A percentile compares a stretch with the other conserved stretches of the same genome.
Evolutionary conservation across 83 land plant genomes (phyloP).

Genomic region (Thuja plicata): DNA sequence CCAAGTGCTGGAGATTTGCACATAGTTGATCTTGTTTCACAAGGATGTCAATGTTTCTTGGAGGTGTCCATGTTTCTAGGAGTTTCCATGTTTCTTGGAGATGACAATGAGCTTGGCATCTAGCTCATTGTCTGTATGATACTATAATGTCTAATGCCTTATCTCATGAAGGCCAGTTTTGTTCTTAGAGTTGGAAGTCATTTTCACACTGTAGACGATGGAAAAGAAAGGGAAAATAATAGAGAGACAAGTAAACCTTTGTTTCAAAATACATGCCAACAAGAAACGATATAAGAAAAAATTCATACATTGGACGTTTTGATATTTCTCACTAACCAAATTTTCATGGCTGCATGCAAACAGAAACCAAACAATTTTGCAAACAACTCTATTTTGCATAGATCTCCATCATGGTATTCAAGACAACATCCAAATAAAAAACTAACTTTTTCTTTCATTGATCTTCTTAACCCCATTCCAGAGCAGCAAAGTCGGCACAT

Average conservation of each 20-base stretch:
- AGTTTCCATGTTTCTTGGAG: not conserved
- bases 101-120: not conserved
- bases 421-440: not conserved
- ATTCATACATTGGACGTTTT: too few relatives aligned
- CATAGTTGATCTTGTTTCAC: not conserved
- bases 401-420: not conserved
- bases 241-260: not conserved
- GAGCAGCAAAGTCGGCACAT: too few relatives aligned
- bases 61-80: not conserved
- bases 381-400: not conserved
- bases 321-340: not conserved
- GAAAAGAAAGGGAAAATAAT: too few relatives aligned
- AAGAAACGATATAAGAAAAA: not conserved
- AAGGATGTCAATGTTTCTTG: too few relatives aligned
- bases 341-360: not conserved
- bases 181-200: not conserved
- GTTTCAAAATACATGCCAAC: not conserved
- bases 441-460: not conserved
- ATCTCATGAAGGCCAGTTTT: not conserved
- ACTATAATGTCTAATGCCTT: not conserved
- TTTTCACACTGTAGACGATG: not conserved
- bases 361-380: not conserved
- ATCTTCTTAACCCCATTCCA: not conserved
- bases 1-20: not conserved
- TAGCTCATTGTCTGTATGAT: not conserved